Conservation (phyloP, 768 basidiomycete genomes). For the Psilocybe cubensis region DNA sequence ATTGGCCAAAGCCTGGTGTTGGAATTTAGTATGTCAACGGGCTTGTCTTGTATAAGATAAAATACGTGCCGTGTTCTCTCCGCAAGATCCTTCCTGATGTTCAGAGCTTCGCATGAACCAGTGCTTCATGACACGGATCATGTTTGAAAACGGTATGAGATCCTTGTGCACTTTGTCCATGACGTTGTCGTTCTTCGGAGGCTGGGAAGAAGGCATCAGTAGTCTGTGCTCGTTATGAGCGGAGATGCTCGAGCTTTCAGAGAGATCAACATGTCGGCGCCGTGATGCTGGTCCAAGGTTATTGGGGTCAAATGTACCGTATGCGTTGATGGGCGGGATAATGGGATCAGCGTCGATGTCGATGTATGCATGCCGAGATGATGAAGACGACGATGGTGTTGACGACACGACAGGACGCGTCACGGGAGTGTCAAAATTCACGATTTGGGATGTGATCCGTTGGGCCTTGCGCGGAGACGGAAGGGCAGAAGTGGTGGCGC, state of each 20-base stretch:
- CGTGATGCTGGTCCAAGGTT: constrained; percentile 16
- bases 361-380: neutral
- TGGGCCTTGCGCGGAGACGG: constrained; percentile 31
- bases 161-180: constrained; percentile 36
- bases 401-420: neutral
- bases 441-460: constrained; percentile 29
- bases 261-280: constrained; percentile 15
- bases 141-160: constrained; percentile 43
- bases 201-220: constrained; percentile 43
- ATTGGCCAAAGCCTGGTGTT: neutral
- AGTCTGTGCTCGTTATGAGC: constrained; percentile 32
- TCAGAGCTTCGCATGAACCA: neutral
- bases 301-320: constrained; percentile 49
- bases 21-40: neutral
- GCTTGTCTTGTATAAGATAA: too few relatives aligned
- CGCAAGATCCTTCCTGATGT: neutral
- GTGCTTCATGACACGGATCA: neutral
- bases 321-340: constrained; percentile 51
- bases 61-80: neutral
- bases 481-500: constrained; percentile 23
- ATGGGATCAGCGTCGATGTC: constrained; percentile 30
- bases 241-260: constrained; percentile 20
- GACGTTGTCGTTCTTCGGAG: constrained; percentile 22
- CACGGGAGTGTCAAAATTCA: constrained; percentile 6
- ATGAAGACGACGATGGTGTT: neutral